These are phyloP conservation scores for Aspergillus fischeri DNA, from an alignment of 2,329 filamentous ascomycete species.

Conservation along the genomic window DNA sequence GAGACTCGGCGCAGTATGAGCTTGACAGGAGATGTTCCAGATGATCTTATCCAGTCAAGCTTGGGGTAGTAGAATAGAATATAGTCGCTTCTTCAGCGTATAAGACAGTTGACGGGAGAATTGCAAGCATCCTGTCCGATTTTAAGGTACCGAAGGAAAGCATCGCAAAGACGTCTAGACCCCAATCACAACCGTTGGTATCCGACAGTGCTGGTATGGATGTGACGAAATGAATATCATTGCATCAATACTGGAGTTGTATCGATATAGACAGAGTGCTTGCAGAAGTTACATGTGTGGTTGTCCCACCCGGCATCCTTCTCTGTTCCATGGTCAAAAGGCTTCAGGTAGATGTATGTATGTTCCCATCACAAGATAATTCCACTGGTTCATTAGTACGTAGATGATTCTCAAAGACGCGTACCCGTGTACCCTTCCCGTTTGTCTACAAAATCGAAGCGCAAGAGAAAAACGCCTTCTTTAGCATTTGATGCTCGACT, in stretches of 20 bases:
- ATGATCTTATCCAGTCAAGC: neutral
- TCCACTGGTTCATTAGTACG: no score
- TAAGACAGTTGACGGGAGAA: neutral
- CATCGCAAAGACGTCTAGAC: conserved; percentile 2
- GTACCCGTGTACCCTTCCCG: neutral
- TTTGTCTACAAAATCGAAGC: neutral
- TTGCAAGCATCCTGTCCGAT: neutral
- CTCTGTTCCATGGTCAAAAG: neutral
- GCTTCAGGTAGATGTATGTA: neutral
- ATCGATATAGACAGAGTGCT: neutral
- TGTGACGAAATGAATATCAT: conserved; percentile 11
- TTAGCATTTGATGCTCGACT: neutral
- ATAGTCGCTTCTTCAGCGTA: neutral
- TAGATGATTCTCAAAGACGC: neutral
- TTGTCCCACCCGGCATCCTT: neutral
- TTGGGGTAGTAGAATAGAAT: neutral
- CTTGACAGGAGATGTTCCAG: neutral
- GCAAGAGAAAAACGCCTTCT: neutral
- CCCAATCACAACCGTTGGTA: neutral
- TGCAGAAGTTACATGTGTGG: neutral
- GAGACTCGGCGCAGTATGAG: neutral
- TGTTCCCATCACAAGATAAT: no score
- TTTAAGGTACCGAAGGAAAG: neutral
- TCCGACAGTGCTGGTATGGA: conserved; percentile 1
- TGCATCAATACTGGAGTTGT: neutral